Conservation (phyloP, 805 yeast genomes). For the Sporopachydermia lactativora region DNA sequence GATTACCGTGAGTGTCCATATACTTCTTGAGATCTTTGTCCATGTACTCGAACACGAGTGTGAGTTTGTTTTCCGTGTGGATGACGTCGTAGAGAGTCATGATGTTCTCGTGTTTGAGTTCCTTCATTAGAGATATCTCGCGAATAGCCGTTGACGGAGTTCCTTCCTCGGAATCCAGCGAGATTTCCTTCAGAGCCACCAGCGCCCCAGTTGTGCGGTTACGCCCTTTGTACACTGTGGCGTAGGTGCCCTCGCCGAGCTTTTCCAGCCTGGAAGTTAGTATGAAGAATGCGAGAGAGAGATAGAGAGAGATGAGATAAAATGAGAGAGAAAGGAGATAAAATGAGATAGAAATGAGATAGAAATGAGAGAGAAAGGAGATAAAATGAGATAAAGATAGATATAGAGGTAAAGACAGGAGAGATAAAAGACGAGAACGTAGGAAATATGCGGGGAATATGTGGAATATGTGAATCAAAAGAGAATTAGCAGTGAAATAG, state of each 20-base stretch:
- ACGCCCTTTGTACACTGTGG: slow-evolving; percentile 94
- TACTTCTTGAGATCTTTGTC: slow-evolving; percentile 88
- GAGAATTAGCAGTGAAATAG: too few species aligned
- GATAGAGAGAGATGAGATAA: too few species aligned
- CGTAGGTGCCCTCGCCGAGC: slow-evolving; percentile 92
- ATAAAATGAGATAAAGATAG: too few species aligned
- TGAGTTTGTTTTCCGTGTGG: slow-evolving; percentile 91
- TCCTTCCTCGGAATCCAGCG: slow-evolving; percentile 92
- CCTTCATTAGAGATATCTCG: slow-evolving; percentile 92
- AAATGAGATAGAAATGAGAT: too few species aligned
- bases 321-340: too few species aligned
- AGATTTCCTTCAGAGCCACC: slow-evolving; percentile 91
- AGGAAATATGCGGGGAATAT: too few species aligned
- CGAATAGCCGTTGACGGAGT: slow-evolving; percentile 97
- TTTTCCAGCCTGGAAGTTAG: slow-evolving; percentile 56
- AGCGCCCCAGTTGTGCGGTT: slow-evolving; percentile 76
- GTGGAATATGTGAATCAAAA: too few species aligned
- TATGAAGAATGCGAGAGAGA: too few species aligned
- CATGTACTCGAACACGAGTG: slow-evolving; percentile 85
- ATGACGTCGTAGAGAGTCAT: slow-evolving; percentile 90
- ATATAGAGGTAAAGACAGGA: too few species aligned
- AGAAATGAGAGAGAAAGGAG: too few species aligned
- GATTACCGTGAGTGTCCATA: slow-evolving; percentile 77
- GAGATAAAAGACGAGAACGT: too few species aligned
- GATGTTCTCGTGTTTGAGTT: slow-evolving; percentile 82